Evolutionary conservation across 208 protist species (phyloP), one percentile per base, ranked within the genome.

Genomic region (Phytomonas sp.): DNA sequence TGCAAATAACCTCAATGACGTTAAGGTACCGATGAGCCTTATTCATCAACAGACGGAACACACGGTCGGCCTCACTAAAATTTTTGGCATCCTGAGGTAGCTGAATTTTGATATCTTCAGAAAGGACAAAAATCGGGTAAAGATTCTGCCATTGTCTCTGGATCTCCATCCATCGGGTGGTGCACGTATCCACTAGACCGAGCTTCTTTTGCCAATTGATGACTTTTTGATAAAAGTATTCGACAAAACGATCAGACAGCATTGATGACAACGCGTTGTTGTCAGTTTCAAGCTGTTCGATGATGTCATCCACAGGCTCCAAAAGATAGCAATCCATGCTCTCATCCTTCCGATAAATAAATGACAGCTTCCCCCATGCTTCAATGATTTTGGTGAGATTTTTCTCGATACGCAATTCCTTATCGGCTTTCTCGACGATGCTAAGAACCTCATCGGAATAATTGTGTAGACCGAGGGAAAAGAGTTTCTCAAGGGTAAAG

Each of bases 101-200:
- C 89, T 99, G 97, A 67, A 95, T 87, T 49, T 93, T 89, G 65
- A 99, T 99, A 78, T 99, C 98, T 37, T 95, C 95, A 30, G 97
- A 99, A 16, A 97, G 91, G 42, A 99, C 95, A 79, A 99, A 99
- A 72, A 99, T 99, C 49, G 95, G 94, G 78, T 98, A 98, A 37
- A 99, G 82, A 72, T 99, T 98, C 79, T 89, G 87, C 98, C 98
- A 99, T 73, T 98, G 95, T 31, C 93, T 81, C 81, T 99, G 97
- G 59, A 99, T 98, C 29, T 98, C 90, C 29, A 98, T 76, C 93
- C 96, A 98, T 72, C 98, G 95, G 33, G 76, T 88, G 7, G 98
- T 97, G 74, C 98, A 98, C 10, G 93, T 97, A 72, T 98, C 97
- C 16, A 99, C 97, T 0, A 89, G 87, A 16, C 94, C 94, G 10